Evolutionary conservation across 2,329 filamentous ascomycete genomes (phyloP), one percentile per base, ranked within the genome.

Genomic region (Fusarium sp.): DNA sequence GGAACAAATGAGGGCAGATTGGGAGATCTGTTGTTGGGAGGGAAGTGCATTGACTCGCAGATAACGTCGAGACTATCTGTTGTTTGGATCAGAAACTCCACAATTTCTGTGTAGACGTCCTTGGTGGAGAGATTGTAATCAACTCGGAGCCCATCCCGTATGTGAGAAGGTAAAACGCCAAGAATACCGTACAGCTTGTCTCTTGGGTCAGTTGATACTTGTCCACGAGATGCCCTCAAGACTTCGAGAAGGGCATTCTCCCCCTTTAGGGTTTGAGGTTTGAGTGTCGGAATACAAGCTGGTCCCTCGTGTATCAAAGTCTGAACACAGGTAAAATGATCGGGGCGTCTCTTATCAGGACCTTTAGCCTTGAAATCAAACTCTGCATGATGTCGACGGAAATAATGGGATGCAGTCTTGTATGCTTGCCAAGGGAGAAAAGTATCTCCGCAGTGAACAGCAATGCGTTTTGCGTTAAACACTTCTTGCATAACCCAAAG

Each of bases 401-500:
- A 7, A 4, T 27, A 16, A 8, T 51, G 55, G 4, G n/a, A 38
- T 12, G 50, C 50, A 14, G 24, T 53, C 14, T 53, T 53, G n/a
- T 70, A 70, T 14, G 43, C 34, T 22, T 30, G 34, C 67, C 67
- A 70, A 8, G 63, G 44, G 0, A 70, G 51, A 0, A 38, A 38
- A 1, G 61, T 47, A 8, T 34, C 18, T 12, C 67, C 67, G 12
- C 66, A 70, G 5, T 70, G 53, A 6, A 70, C 61, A 18, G 25
- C 25, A 3, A 70, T 58, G 1, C 45, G 12, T 15, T 53, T 57
- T 2, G 67, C 67, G 3, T 70, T 54, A 18, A 67, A 70, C 2
- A 70, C 44, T 7, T 70, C 66, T n/a, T 70, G 67, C 6, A 62
- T 50, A 8, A 44, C 56, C 67, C 67, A 70, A 0, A 70, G 22